Base-by-base conservation (phyloP, 768 basidiomycete species). In the Lentinula edodes region DNA sequence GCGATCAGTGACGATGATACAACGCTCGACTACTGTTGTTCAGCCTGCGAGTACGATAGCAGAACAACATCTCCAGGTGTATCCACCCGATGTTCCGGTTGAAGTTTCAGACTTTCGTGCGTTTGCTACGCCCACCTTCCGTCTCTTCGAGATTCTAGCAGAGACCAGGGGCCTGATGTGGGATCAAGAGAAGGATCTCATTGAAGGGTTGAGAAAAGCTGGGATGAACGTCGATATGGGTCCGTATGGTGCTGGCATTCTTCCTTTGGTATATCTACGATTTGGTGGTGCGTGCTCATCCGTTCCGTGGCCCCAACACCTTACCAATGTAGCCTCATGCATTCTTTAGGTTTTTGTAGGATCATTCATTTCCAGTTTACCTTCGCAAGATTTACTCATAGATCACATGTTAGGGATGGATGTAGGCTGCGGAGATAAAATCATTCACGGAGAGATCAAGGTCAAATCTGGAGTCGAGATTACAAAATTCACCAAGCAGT, bases 391-490 rank as follows among this genome's bases (percentile, higher is more conserved):
- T 13, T 39, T 13, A 0, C 28, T 28, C 6, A 39, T 39, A 39
- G 38, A 39, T 39, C 13, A 12, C 8, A 48, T n/a, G 8, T 23
- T 12, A 48, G 46, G 46, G 46, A 5, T 48, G 46, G 81, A 83
- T 63, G 75, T 78, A 53, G 84, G 83, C 35, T 80, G 80, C 45
- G 78, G 78, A 39, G 74, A 83, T 66, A 72, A 80, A 61, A 80
- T 86, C 65, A 75, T 76, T 41, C 73, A 78, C 48, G 83, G 83
- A 7, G 77, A 83, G 66, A 80, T 86, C 70, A 81, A 82, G 66
- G 69, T 86, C 62, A 86, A 85, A 73, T 80, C 80, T 64, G 83
- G 82, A 45, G 70, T 73, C n/a, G 75, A 78, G 61, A 73, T 80
- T 38, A 69, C 70, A 23, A 64, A 65, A 10, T 75, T 81, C 66